Conservation (phyloP, 306 rosid genomes). For the Begonia fuchsioides region DNA sequence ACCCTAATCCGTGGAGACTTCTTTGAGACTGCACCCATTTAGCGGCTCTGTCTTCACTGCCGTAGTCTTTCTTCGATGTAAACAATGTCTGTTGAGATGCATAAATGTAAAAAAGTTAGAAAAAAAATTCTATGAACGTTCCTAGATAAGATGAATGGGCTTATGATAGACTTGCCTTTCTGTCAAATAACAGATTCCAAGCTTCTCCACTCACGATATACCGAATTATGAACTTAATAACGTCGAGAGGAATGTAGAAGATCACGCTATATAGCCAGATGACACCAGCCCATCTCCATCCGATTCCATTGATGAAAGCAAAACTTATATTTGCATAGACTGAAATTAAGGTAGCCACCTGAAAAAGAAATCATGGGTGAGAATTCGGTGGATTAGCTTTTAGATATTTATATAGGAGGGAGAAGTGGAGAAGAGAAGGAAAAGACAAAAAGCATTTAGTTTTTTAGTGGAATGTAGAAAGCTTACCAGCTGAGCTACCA, state of each 20-base stretch:
- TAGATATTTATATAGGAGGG: neutral
- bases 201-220: slow-evolving; percentile 66
- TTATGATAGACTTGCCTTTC: neutral
- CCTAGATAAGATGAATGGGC: no score
- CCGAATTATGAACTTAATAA: slow-evolving; percentile 61
- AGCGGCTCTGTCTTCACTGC: slow-evolving; percentile 61
- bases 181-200: slow-evolving; percentile 1
- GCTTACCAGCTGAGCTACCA: slow-evolving; percentile 66
- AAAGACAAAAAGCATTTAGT: neutral
- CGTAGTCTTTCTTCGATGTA: slow-evolving; percentile 60
- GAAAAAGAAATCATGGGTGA: slow-evolving; percentile 5
- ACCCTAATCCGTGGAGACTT: slow-evolving; percentile 46
- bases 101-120: neutral
- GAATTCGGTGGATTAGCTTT: neutral
- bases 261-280: slow-evolving; percentile 71
- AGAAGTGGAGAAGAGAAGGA: neutral
- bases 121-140: no score
- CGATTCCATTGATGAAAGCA: slow-evolving; percentile 58
- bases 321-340: slow-evolving; percentile 67
- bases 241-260: slow-evolving; percentile 66
- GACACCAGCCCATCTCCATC: slow-evolving; percentile 89
- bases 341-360: slow-evolving; percentile 83
- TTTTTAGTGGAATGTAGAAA: neutral
- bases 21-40: slow-evolving; percentile 68
- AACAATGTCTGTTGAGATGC: slow-evolving; percentile 58